Base-by-base conservation (phyloP, 495 filamentous ascomycete genomes). In the Chaetomium tenue region DNA sequence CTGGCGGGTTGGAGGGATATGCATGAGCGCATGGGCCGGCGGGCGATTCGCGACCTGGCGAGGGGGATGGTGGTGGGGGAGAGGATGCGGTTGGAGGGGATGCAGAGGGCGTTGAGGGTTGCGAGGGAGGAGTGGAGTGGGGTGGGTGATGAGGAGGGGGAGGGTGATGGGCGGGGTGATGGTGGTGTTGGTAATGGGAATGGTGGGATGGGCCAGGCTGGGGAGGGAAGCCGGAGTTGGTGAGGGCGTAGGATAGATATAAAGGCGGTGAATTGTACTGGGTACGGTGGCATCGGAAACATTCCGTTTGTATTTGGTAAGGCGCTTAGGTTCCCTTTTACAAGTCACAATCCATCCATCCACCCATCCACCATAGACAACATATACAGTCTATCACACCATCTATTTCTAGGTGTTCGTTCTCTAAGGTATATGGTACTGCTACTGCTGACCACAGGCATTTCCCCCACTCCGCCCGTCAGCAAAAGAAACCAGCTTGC, bases 1-100 rank as follows among this genome's bases (percentile, higher is more conserved):
- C 72, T 99, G 63, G 93, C 94, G 1, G 93, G 91, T 2, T 98
- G 93, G 89, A 91, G 96, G 69, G 91, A 94, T 16, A 86, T 91
- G 80, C 87, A 92, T 58, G 91, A 88, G 67, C 86, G 85, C 67
- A 83, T 91, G 76, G 92, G 89, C 3, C 79, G 86, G 30, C 86
- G 84, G 66, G 89, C 89, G 4, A 86, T 97, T 44, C 84, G 81
- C 64, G 83, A 89, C 18, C 85, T 96, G 69, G 93, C 89, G 42
- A 86, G 81, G 75, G 86, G 87, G 59, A 91, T 91, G 81, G 76
- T 98, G 40, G 83, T 93, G 8, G 76, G 81, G 39, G 95, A 99
- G 76, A 86, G 81, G 65, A 87, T 91, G 72, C 82, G 91, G 63
- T 79, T 96, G 59, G 91, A 93, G 68, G 84, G 89, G 15, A 85